Percentiles rank a stretch among this genome's conserved stretches.
Evolutionary conservation across 2,329 filamentous ascomycete species (phyloP).

Genomic region (Pseudogymnoascus sp.): DNA sequence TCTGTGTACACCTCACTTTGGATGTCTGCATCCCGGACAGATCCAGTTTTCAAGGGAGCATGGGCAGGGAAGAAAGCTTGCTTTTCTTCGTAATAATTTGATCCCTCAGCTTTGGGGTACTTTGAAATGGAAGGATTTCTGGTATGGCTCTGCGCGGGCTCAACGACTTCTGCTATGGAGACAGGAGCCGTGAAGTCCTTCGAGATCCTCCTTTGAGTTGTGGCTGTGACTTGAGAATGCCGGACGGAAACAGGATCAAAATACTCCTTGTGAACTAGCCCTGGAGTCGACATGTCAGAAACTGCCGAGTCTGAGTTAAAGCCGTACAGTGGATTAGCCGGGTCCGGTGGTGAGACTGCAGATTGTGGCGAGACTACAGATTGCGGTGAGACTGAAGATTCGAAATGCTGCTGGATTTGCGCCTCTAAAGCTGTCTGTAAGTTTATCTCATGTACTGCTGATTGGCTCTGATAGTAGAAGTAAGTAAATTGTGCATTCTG

Average conservation of each 20-base stretch:
- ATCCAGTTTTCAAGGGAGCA: neutral
- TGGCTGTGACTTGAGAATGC: neutral
- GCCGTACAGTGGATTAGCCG: neutral
- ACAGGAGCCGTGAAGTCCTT: neutral
- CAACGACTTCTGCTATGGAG: neutral
- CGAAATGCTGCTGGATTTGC: neutral
- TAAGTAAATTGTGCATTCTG: neutral
- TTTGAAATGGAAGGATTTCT: constrained; percentile 9
- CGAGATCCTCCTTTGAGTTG: neutral
- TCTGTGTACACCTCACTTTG: neutral
- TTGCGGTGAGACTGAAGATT: neutral
- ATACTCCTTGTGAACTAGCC: neutral
- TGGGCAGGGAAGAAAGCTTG: neutral
- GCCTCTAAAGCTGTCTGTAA: neutral
- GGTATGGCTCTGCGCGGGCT: neutral
- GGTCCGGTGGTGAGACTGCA: neutral
- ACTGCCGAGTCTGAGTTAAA: neutral
- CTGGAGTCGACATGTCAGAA: neutral
- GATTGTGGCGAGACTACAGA: neutral
- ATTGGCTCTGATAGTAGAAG: neutral
- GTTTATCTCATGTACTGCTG: neutral
- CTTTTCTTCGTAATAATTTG: neutral
- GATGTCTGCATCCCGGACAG: neutral
- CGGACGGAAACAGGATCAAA: neutral
- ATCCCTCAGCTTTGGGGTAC: neutral